Conservation (phyloP, 2,329 filamentous ascomycete species). For the Myriosclerotinia duriaeana region DNA sequence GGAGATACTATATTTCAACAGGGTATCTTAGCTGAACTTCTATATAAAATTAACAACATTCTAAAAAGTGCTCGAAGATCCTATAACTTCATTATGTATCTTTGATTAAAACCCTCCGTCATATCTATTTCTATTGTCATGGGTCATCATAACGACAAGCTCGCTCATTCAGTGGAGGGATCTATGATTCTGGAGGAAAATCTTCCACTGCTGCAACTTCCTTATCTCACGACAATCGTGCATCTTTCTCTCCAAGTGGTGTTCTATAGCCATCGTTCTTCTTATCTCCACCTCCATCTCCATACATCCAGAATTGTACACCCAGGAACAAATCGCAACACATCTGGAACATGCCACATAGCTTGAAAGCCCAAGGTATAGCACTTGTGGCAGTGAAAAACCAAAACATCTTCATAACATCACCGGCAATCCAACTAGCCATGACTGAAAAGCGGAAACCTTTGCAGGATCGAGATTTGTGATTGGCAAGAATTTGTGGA, state of each 20-base stretch:
- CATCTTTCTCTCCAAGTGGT: conserved; percentile 37
- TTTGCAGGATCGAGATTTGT: conserved; percentile 66
- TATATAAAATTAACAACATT: conserved; percentile 7
- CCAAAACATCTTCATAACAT: conserved; percentile 85
- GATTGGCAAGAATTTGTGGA: conserved; percentile 74
- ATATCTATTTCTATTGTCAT: conserved; percentile 3
- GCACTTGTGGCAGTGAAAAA: conserved; percentile 70
- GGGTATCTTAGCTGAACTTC: not conserved
- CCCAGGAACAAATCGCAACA: conserved; percentile 73
- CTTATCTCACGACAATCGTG: conserved; percentile 30
- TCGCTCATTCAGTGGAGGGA: not conserved
- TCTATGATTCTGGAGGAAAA: not conserved
- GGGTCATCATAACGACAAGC: not conserved
- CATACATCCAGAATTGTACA: conserved; percentile 71
- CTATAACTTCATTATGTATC: not conserved
- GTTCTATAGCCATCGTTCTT: conserved; percentile 34
- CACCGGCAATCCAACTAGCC: conserved; percentile 74
- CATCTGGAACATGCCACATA: conserved; percentile 80
- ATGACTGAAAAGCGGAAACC: conserved; percentile 77
- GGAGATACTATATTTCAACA: not conserved
- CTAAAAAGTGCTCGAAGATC: not conserved
- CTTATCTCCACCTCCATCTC: conserved; percentile 45
- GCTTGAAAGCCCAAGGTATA: conserved; percentile 77
- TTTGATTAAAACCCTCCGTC: not conserved
- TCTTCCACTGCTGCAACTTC: not conserved